Evolutionary conservation across 164 flowering plant genomes (phyloP).

Genomic region (Annona cherimola): DNA sequence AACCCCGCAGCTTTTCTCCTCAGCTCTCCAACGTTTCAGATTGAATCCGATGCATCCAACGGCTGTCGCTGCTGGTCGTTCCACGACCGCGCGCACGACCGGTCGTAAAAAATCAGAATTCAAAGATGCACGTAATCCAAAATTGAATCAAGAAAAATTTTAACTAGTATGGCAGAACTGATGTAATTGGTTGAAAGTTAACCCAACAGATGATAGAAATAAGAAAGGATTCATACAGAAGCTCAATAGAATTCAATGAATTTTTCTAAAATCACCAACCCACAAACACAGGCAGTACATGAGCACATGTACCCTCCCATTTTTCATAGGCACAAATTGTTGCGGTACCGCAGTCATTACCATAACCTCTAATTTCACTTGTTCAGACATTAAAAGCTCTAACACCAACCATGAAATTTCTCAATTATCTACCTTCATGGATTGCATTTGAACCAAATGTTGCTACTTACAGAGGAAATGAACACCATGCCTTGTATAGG

Average conservation of each 20-base stretch:
- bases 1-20: too few species aligned
- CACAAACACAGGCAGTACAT: background rate
- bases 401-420: conserved; percentile 8
- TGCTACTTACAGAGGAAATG: conserved; percentile 20
- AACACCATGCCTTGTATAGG: conserved; percentile 11
- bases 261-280: background rate
- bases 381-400: background rate
- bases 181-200: background rate
- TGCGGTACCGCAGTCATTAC: background rate
- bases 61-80: too few species aligned
- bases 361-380: background rate
- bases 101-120: too few species aligned
- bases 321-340: background rate
- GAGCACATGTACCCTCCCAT: conserved; percentile 9
- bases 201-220: background rate
- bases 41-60: too few species aligned
- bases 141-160: too few species aligned
- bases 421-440: conserved; percentile 5
- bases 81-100: too few species aligned
- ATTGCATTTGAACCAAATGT: background rate
- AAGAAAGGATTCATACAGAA: background rate
- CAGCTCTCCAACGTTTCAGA: too few species aligned
- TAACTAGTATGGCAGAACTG: background rate
- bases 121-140: too few species aligned
- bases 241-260: background rate